A percentile compares a stretch with the other conserved stretches of the same genome.
Conservation (phyloP, 169 alveolate genomes). For the Eimeria tenella region DNA sequence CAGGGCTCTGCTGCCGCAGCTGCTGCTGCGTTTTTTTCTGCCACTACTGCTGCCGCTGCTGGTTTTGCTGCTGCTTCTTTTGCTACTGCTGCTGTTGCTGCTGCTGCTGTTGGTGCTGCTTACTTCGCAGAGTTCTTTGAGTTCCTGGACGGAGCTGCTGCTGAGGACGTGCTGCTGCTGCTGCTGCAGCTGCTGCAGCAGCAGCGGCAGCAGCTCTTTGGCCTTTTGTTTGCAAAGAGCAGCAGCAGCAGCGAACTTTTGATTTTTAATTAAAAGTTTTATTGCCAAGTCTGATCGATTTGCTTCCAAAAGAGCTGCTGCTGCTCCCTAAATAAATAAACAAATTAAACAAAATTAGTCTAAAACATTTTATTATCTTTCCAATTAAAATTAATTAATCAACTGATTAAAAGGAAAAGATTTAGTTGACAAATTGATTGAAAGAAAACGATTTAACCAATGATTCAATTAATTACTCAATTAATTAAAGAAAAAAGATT, state of each 20-base stretch:
- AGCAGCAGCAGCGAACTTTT: conserved; percentile 16
- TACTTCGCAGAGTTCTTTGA: conserved; percentile 17
- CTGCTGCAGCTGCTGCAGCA: conserved; percentile 9
- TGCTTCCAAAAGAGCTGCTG: conserved; percentile 29
- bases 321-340: conserved; percentile 11
- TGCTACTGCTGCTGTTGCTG: no score
- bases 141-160: conserved; percentile 14
- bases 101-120: no score
- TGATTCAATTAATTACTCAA: no score
- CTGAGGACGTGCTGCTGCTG: not conserved
- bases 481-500: no score
- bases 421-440: no score
- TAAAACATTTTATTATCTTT: no score
- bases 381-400: no score
- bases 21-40: no score
- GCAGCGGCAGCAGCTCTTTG: conserved; percentile 5
- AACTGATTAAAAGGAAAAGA: no score
- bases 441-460: no score
- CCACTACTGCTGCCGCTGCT: no score
- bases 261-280: not conserved
- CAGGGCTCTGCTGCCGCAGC: not conserved
- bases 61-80: no score
- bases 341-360: not conserved
- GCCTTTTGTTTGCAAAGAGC: conserved; percentile 20
- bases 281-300: conserved; percentile 5